These are phyloP conservation scores for Triadica sebifera DNA, from an alignment of 345 rosid species.

Conservation along the genomic window DNA sequence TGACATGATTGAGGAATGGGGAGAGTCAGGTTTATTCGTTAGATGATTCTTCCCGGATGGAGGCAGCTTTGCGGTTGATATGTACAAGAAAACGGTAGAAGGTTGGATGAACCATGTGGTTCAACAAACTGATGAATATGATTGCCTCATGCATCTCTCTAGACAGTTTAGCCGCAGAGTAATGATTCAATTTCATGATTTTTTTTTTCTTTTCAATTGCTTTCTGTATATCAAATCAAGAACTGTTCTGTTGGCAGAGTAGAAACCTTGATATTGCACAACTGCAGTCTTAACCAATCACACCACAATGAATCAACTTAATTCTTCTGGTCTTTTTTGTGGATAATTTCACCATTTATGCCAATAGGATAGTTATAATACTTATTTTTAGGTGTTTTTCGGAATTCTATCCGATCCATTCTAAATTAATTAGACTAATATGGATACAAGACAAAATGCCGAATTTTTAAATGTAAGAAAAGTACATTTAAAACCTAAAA, in stretches of 20 bases:
- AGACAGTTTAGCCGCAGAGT: background rate
- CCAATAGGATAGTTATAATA: too few relatives aligned
- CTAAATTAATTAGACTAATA: too few relatives aligned
- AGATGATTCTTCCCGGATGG: conserved; percentile 25
- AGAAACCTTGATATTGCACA: background rate
- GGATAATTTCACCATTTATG: too few relatives aligned
- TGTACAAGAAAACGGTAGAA: background rate
- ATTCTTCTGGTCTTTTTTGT: too few relatives aligned
- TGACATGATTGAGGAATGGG: conserved; percentile 62
- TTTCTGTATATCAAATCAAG: background rate
- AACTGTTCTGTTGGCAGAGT: background rate
- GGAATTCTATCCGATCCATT: too few relatives aligned
- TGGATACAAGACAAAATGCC: too few relatives aligned
- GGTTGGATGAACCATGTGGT: background rate
- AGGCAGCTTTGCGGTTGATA: conserved; percentile 51
- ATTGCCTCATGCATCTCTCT: conserved; percentile 13
- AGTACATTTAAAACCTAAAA: too few relatives aligned
- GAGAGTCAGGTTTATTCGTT: conserved; percentile 38
- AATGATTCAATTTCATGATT: background rate
- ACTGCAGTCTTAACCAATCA: too few relatives aligned
- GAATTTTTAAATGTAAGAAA: too few relatives aligned
- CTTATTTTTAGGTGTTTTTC: too few relatives aligned
- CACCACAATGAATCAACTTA: too few relatives aligned
- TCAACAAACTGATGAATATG: conserved; percentile 6
- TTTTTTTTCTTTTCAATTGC: background rate